phyloP scores from a whole-genome alignment of 345 rosid species.

The Corchorus capsularis region DNA sequence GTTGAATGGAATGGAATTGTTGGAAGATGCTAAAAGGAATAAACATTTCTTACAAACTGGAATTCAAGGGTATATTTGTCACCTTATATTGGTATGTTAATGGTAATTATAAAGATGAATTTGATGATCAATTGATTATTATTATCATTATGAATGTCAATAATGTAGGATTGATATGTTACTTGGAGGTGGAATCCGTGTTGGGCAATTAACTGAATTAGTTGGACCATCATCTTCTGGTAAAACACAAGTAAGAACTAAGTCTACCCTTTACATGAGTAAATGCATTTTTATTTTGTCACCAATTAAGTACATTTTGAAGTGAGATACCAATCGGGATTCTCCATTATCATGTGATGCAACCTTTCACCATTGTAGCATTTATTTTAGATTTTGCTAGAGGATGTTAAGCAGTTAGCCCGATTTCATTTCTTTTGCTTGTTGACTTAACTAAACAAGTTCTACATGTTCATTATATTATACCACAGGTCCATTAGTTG shows the following conservation, averaged over 20 bases:
- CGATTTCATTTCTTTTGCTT: neutral
- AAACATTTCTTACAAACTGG: conserved; percentile 56
- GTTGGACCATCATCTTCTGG: conserved; percentile 91
- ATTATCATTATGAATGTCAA: neutral
- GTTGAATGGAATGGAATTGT: conserved; percentile 53
- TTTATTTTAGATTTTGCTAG: neutral
- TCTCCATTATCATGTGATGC: neutral
- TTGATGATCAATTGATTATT: neutral
- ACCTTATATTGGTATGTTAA: neutral
- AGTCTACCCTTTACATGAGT: neutral
- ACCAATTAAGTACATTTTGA: neutral
- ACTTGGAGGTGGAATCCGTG: conserved; percentile 10
- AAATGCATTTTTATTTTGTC: neutral
- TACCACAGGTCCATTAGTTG: neutral
- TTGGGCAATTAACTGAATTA: conserved; percentile 37
- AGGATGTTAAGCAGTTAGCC: neutral
- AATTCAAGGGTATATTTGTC: conserved; percentile 42
- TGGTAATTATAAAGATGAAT: neutral
- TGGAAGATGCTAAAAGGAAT: conserved; percentile 47
- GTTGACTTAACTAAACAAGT: neutral
- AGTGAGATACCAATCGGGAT: neutral
- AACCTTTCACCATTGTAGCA: neutral
- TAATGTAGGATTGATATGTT: conserved; percentile 59
- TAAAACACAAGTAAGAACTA: conserved; percentile 71
- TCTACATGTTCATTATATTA: neutral